Conservation (phyloP, 768 basidiomycete species). For the Guyanaporus albipodus region DNA sequence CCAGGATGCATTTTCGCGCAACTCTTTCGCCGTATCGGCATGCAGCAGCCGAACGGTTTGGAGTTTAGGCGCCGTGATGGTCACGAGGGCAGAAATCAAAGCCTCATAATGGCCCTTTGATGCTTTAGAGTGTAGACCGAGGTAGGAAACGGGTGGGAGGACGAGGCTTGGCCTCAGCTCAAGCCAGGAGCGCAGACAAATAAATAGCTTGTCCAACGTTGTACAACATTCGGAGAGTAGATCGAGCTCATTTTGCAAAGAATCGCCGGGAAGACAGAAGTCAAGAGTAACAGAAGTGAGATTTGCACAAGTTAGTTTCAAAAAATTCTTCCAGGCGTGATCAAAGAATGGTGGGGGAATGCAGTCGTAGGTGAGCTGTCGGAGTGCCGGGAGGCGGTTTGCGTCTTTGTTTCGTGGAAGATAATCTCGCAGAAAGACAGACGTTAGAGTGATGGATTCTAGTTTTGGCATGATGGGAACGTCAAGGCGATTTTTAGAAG, state of each 20-base stretch:
- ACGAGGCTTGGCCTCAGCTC: conserved; percentile 19
- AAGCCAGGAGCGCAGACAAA: conserved; percentile 24
- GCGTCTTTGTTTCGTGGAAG: conserved; percentile 25
- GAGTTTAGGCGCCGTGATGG: conserved; percentile 20
- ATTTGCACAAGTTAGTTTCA: conserved; percentile 24
- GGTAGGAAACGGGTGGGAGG: conserved; percentile 25
- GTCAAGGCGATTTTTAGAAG: conserved; percentile 15
- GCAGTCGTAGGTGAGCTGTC: conserved; percentile 31
- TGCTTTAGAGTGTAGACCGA: conserved; percentile 22
- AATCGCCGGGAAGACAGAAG: conserved; percentile 23
- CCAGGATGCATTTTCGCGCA: conserved; percentile 8
- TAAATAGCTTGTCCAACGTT: conserved; percentile 22
- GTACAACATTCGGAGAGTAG: conserved; percentile 24
- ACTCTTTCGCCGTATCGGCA: conserved; percentile 7
- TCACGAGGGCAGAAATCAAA: conserved; percentile 22
- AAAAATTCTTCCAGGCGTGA: conserved; percentile 26
- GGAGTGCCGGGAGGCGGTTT: conserved; percentile 29
- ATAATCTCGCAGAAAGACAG: conserved; percentile 29
- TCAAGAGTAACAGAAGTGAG: conserved; percentile 27
- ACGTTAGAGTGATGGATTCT: conserved; percentile 25
- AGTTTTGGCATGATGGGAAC: conserved; percentile 27
- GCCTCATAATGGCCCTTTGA: conserved; percentile 12
- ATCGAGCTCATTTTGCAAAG: conserved; percentile 24
- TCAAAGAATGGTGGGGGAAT: conserved; percentile 30
- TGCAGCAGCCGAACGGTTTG: conserved; percentile 21